These are phyloP conservation scores for Sporothrix pallida DNA, from an alignment of 2,329 filamentous ascomycete species.

Conservation along the genomic window DNA sequence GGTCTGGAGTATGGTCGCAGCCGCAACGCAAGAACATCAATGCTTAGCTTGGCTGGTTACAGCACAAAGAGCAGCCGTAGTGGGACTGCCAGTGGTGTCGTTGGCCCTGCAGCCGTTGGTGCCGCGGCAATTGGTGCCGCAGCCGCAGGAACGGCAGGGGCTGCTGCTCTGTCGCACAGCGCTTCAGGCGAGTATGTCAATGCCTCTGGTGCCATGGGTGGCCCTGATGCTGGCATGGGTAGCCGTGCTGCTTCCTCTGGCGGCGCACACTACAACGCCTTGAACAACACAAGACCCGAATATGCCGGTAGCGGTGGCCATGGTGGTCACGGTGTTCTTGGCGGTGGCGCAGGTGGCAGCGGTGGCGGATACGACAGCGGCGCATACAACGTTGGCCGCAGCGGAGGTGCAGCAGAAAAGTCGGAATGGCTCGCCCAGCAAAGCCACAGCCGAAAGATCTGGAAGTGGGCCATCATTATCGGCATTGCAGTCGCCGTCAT, in stretches of 20 bases:
- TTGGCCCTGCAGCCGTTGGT: constrained; percentile 42
- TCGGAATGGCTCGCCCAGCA: constrained; percentile 67
- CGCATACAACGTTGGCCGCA: constrained; percentile 44
- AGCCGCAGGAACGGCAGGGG: constrained; percentile 38
- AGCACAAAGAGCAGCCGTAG: constrained; percentile 48
- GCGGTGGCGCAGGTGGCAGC: not conserved
- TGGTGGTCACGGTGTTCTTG: not conserved
- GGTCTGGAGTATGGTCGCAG: constrained; percentile 65
- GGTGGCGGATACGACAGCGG: constrained; percentile 20
- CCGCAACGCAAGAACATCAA: constrained; percentile 59
- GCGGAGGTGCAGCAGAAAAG: constrained; percentile 61
- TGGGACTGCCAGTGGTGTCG: constrained; percentile 28
- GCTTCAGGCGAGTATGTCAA: not conserved
- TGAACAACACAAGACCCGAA: constrained; percentile 45
- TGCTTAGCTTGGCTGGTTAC: constrained; percentile 62
- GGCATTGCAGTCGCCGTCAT: constrained; percentile 69
- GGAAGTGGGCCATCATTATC: constrained; percentile 71
- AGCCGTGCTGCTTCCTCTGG: constrained; percentile 23
- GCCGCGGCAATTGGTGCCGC: constrained; percentile 41
- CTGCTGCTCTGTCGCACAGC: constrained; percentile 45
- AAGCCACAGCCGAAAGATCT: constrained; percentile 65
- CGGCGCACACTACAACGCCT: constrained; percentile 60
- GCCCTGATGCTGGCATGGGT: not conserved
- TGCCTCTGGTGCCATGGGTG: not conserved
- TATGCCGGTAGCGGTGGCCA: constrained; percentile 3